Conservation (phyloP, 129 eudicot species). For the Flaveria linearis region DNA sequence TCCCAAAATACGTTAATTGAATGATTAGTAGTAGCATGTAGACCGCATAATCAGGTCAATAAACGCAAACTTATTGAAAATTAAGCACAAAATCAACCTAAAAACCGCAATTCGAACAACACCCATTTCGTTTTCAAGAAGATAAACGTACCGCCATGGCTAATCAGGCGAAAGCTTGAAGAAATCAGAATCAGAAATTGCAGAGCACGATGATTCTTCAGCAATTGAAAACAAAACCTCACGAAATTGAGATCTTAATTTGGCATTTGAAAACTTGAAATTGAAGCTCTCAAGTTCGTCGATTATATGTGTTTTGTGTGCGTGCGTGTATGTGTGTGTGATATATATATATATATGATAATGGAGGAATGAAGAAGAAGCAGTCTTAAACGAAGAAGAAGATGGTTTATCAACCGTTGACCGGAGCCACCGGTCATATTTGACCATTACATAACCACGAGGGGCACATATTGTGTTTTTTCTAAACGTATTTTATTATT, state of each 20-base stretch:
- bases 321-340: background rate
- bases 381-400: constrained; percentile 32
- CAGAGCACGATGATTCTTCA: constrained; percentile 12
- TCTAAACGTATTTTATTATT: background rate
- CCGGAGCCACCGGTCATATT: constrained; percentile 73
- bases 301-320: background rate
- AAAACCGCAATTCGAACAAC: constrained; percentile 9
- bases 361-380: constrained; percentile 29
- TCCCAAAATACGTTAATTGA: background rate
- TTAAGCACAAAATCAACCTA: background rate
- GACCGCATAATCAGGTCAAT: background rate
- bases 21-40: background rate
- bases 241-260: constrained; percentile 19
- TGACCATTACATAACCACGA: constrained; percentile 37
- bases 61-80: background rate
- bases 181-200: constrained; percentile 19
- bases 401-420: constrained; percentile 57
- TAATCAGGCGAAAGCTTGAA: background rate
- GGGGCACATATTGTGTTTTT: background rate
- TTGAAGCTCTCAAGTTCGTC: background rate
- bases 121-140: background rate
- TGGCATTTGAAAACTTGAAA: background rate
- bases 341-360: background rate
- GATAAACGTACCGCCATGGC: constrained; percentile 56
- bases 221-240: background rate